Base-by-base conservation (phyloP, 208 protist genomes). In the Phytomonas sp. region DNA sequence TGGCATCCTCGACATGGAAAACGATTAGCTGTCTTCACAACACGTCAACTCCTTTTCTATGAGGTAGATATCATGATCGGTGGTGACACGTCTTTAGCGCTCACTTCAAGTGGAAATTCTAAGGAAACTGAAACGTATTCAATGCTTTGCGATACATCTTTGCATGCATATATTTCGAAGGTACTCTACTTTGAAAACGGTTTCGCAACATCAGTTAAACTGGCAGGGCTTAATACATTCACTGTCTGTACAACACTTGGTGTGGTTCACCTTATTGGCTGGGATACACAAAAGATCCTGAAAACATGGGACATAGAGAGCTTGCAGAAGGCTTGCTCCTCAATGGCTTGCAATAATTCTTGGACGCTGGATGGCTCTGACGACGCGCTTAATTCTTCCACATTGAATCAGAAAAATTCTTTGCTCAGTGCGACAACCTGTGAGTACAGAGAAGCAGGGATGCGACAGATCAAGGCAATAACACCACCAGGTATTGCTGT, bases 221-320 rank as follows among this genome's bases (percentile, higher is more conserved):
- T 72, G 8, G 79, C 75, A 19, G 87, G 87, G n/a, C 60, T 73
- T 19, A 73, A 84, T 45, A 77, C 79, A 29, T 88, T 92, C 45
- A 68, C 89, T 0, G 82, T 87, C 31, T 82, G 78, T 49, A 92
- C 87, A 14, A 89, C 82, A 0, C 72, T 82, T 2, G 87, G 87
- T 45, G 74, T 82, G 36, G 80, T 89, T 31, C 86, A 82, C 62
- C 77, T 88, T 12, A 63, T 92, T 32, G 84, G 84, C 59, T 92
- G 87, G 87, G 72, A 71, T 40, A 40, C 63, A 29, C 73, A 86
- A 34, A 67, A 69, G 30, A 52, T 92, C 32, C 67, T 92, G 52
- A 81, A 89, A 40, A 74, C 73, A 14, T 88, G 77, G 78, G 87
- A 70, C n/a, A 79, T 70, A 14, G 69, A 67, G 4, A 68, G 70